Base-by-base conservation (phyloP, 352 stramenopile genomes). In the Peronospora farinosa region DNA sequence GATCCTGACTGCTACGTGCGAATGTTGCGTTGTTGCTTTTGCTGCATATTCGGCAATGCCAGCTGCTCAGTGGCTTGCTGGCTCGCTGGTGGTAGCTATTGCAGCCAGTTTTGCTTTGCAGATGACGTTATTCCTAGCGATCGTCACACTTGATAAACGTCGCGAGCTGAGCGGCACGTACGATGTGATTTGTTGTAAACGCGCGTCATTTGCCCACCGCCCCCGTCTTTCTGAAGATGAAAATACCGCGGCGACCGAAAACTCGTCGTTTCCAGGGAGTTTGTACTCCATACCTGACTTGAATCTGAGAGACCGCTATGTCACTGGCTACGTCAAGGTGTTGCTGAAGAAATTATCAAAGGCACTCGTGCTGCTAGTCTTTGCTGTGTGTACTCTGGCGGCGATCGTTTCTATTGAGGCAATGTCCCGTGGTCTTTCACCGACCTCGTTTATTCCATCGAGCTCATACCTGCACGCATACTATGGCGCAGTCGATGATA, bases 111-210 rank as follows among this genome's bases (percentile, higher is more conserved):
- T 84, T 38, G 23, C 55, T 30, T 16, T 90, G 19, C 75, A 88
- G 51, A 77, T 88, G 66, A 87, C 79, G 38, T 54, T 88, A 40
- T 72, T 88, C 27, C 37, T 88, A 8, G 54, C 72, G 5, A 72
- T 86, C 27, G 49, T 90, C 9, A 69, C 62, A 17, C 56, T 90
- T 5, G 77, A 88, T 51, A 87, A 87, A 59, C 79, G 75, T 40
- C 74, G 74, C 19, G 77, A 88, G 41, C 40, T 88, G 5, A 65
- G 57, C 11, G 72, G 69, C 12, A 72, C 61, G 30, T 86, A 80
- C 51, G 76, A 87, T 28, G 46, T 87, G 4, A 41, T 82, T 21
- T 87, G 73, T 42, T 87, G 76, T 38, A 62, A 69, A 12, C 64
- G 62, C 5, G 42, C 48, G 7, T 58, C 61, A 8, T 64, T 53